Evolutionary conservation across 108 stramenopile genomes (phyloP).

Genomic region (Ochromonas danica): DNA sequence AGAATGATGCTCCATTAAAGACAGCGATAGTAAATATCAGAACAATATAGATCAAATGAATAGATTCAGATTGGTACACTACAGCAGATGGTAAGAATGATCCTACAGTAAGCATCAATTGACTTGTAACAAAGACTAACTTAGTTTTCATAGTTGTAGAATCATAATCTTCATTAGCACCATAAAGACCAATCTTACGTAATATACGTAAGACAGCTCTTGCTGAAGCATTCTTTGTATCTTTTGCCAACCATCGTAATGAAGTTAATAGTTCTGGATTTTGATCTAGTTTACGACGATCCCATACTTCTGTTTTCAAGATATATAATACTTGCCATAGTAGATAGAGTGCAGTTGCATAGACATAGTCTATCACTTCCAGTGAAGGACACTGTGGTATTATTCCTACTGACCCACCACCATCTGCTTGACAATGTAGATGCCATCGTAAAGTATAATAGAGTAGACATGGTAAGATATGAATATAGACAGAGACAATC

Average conservation of each 20-base stretch:
- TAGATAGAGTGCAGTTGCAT: constrained; percentile 50
- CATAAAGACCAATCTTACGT: constrained; percentile 35
- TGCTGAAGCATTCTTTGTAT: constrained; percentile 45
- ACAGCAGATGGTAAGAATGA: constrained; percentile 44
- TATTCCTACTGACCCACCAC: too few relatives aligned
- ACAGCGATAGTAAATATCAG: constrained; percentile 12
- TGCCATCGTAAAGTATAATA: constrained; percentile 65
- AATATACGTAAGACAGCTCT: constrained; percentile 36
- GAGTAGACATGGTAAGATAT: constrained; percentile 66
- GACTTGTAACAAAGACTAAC: constrained; percentile 50
- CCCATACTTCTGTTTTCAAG: constrained; percentile 68
- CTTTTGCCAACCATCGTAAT: constrained; percentile 55
- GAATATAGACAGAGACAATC: constrained; percentile 73
- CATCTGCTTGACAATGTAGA: constrained; percentile 19
- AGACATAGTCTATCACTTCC: constrained; percentile 50
- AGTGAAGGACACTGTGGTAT: constrained; percentile 37
- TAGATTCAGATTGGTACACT: not conserved
- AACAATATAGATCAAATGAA: not conserved
- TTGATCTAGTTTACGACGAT: constrained; percentile 42
- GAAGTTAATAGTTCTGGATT: constrained; percentile 53
- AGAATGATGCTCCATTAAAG: constrained; percentile 45
- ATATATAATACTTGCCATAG: constrained; percentile 69
- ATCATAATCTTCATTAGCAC: constrained; percentile 49
- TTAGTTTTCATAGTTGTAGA: constrained; percentile 49
- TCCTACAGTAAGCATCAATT: constrained; percentile 54